Percentiles rank a stretch among this genome's conserved stretches.
phyloP scores from a whole-genome alignment of 305 asterid genomes.

The Nicotiana rustica region DNA sequence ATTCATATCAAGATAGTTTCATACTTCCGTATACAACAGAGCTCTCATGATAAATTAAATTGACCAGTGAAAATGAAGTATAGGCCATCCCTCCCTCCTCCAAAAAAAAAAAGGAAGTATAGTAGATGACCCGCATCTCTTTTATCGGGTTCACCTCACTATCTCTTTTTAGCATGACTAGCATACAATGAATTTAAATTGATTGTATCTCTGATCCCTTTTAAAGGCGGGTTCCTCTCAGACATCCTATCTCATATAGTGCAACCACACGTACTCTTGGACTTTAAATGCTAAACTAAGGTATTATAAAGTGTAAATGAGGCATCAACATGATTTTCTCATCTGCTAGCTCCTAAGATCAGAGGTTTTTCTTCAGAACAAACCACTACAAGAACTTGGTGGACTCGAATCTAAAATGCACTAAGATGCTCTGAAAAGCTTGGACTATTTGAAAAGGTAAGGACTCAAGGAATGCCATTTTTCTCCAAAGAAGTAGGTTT shows the following conservation, averaged over 20 bases:
- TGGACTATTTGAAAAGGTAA: not conserved
- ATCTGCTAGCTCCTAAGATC: not conserved
- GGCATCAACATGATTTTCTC: not conserved
- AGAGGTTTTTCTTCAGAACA: not conserved
- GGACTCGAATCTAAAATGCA: not conserved
- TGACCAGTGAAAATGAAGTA: slow-evolving; percentile 4
- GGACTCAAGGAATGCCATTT: not conserved
- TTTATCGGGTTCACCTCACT: not conserved
- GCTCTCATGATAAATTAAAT: not conserved
- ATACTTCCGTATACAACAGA: not conserved
- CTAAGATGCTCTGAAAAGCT: not conserved
- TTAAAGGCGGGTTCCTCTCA: not conserved
- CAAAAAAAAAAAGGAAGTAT: not conserved
- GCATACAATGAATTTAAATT: slow-evolving; percentile 1
- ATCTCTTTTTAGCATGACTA: not conserved
- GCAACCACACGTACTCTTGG: not conserved
- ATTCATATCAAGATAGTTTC: slow-evolving; percentile 20
- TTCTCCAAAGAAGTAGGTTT: not conserved
- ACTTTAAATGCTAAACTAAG: not conserved
- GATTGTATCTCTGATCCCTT: not conserved
- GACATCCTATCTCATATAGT: slow-evolving; percentile 22
- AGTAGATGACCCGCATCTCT: not conserved
- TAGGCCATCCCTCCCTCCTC: not conserved
- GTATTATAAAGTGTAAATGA: not conserved
- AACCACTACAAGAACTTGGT: not conserved